Evolutionary conservation across 768 basidiomycete species (phyloP).

Genomic region (Tricholomella constricta): DNA sequence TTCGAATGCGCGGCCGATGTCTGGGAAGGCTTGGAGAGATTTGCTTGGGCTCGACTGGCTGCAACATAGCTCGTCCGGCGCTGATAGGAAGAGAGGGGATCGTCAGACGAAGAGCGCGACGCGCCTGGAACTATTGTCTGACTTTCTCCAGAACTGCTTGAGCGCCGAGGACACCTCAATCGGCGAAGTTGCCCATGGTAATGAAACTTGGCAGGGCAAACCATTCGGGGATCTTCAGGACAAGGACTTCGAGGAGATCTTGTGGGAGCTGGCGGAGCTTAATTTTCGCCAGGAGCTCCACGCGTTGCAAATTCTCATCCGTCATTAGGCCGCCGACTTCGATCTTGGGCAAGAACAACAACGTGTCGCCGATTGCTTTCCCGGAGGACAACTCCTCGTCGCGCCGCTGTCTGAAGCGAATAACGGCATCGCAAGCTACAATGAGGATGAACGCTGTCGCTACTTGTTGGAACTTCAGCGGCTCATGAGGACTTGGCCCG

Average conservation of each 20-base stretch:
- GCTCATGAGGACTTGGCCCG: conserved; percentile 5
- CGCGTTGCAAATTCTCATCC: too few species aligned
- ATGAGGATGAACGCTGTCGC: too few species aligned
- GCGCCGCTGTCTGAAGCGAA: conserved; percentile 3
- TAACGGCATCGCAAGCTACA: conserved; percentile 6
- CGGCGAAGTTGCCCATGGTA: background rate
- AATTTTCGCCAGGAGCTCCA: too few species aligned
- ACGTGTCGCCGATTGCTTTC: too few species aligned
- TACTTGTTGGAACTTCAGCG: conserved; percentile 1
- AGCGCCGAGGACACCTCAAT: background rate
- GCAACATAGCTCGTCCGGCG: background rate
- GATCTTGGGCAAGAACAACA: too few species aligned
- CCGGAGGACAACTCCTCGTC: too few species aligned
- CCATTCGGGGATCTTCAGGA: too few species aligned
- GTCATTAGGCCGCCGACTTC: too few species aligned
- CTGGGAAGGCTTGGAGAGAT: too few species aligned
- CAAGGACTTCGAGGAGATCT: conserved; percentile 4
- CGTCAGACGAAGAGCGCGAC: background rate
- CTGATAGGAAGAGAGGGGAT: background rate
- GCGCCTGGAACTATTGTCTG: too few species aligned
- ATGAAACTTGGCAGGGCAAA: too few species aligned
- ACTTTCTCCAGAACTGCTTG: background rate
- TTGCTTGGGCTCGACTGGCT: conserved; percentile 3
- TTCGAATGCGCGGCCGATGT: background rate
- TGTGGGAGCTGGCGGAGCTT: too few species aligned